A percentile compares a stretch with the other conserved stretches of the same genome.
Conservation (phyloP, 495 filamentous ascomycete genomes). For the Penicillium roqueforti region DNA sequence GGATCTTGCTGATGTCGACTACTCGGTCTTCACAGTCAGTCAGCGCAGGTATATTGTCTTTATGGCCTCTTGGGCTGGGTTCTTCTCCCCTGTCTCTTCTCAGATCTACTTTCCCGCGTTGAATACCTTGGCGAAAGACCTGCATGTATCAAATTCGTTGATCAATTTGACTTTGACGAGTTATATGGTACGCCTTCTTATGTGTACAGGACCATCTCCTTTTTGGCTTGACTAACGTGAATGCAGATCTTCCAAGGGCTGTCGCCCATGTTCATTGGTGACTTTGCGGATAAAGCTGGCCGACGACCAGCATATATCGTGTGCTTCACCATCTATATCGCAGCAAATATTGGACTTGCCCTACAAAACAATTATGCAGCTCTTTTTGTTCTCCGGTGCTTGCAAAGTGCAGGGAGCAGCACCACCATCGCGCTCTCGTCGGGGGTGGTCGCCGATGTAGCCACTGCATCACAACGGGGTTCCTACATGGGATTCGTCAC, state of each 20-base stretch:
- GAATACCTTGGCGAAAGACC: slow-evolving; percentile 52
- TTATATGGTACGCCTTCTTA: slow-evolving; percentile 46
- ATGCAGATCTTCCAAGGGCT: slow-evolving; percentile 47
- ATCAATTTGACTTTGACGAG: slow-evolving; percentile 70
- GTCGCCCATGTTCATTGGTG: slow-evolving; percentile 46
- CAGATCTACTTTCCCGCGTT: slow-evolving; percentile 76
- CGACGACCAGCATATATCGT: slow-evolving; percentile 46
- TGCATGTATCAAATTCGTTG: slow-evolving; percentile 54
- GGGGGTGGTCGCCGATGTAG: slow-evolving; percentile 43
- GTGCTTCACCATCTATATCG: slow-evolving; percentile 44
- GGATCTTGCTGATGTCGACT: slow-evolving; percentile 20
- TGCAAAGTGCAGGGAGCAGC: slow-evolving; percentile 50
- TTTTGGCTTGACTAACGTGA: slow-evolving; percentile 1
- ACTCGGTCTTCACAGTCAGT: slow-evolving; percentile 24
- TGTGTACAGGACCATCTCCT: background rate
- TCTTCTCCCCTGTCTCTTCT: slow-evolving; percentile 67
- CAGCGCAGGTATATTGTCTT: slow-evolving; percentile 45
- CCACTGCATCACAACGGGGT: slow-evolving; percentile 40
- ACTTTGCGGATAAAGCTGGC: slow-evolving; percentile 46
- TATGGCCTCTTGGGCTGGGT: slow-evolving; percentile 59
- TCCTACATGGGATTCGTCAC: slow-evolving; percentile 42
- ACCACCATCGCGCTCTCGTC: slow-evolving; percentile 41
- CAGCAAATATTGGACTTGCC: slow-evolving; percentile 49
- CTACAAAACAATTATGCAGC: slow-evolving; percentile 44
- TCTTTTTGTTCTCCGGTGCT: slow-evolving; percentile 44